Evolutionary conservation across 805 yeast genomes (phyloP), one percentile per base, ranked within the genome.

Genomic region (Candida montana): DNA sequence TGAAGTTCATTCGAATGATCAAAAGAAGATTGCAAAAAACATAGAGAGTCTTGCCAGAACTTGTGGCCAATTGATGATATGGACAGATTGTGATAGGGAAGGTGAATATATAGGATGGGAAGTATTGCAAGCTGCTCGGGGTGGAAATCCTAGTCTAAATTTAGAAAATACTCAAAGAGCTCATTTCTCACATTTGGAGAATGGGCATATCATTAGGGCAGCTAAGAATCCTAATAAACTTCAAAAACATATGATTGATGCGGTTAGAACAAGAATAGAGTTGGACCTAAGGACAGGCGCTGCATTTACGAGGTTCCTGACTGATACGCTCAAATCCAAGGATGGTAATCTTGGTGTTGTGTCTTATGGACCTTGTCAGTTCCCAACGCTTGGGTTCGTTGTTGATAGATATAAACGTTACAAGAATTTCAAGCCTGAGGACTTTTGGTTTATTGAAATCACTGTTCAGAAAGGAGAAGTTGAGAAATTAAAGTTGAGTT

Each of bases 31-130:
- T 18, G 81, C 81, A 3, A 62, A 67, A 10, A 93, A 91, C 56
- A 87, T 93, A 37, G 60, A 72, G 24, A 61, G 61, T 4, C 88
- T 88, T 55, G 84, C 89, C 5, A 59, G 80, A 31, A 55, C 54
- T 16, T 75, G 86, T 5, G 75, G 78, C 39, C 65, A 66, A 31
- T 63, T 93, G 41, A 86, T 88, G 85, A 87, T 93, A 7, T 93
- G 99, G 98, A 93, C 99, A 1, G 99, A 93, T 71, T 93, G 99
- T 63, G 98, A 90, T 70, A 69, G 97, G 29, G 98, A 90, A 59
- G 98, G 98, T 2, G 98, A 90, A 59, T 83, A 79, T 60, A 90
- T 90, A 42, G 98, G 97, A 0, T 78, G 72, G 65, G 96, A 90
- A 53, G 78, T 95, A 13, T 70, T 77, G 28, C 71, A 79, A 40